These are phyloP conservation scores for Yarrowia sp. DNA, from an alignment of 805 yeast species.

Conservation along the genomic window DNA sequence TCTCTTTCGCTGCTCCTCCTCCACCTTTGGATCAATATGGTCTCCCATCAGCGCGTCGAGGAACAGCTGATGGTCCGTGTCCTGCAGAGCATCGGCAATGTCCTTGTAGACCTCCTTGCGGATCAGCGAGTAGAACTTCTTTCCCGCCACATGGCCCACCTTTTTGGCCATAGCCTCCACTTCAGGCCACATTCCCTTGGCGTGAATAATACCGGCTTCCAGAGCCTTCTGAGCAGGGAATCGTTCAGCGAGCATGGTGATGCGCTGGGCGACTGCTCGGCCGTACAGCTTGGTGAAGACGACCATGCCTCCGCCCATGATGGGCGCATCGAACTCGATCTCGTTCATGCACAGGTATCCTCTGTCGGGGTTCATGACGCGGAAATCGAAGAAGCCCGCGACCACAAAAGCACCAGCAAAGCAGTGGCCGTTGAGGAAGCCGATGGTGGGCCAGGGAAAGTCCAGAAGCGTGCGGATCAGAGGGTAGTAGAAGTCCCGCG, in stretches of 20 bases:
- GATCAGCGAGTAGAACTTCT: neutral
- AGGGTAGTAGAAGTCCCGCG: slow-evolving; percentile 37
- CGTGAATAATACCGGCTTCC: slow-evolving; percentile 37
- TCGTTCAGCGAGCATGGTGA: slow-evolving; percentile 40
- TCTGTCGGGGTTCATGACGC: slow-evolving; percentile 42
- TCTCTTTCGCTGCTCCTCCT: neutral
- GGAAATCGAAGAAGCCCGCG: slow-evolving; percentile 42
- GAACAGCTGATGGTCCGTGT: neutral
- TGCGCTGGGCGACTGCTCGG: slow-evolving; percentile 34
- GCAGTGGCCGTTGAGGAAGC: slow-evolving; percentile 43
- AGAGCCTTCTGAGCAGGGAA: slow-evolving; percentile 37
- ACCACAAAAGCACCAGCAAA: slow-evolving; percentile 45
- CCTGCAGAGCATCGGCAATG: neutral
- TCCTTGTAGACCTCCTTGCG: neutral
- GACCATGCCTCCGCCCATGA: slow-evolving; percentile 40
- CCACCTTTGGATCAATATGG: neutral
- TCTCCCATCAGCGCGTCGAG: neutral
- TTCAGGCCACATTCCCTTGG: slow-evolving; percentile 39
- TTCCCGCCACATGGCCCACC: slow-evolving; percentile 16
- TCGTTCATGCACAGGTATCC: slow-evolving; percentile 44
- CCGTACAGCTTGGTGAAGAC: slow-evolving; percentile 39
- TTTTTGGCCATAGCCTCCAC: slow-evolving; percentile 37
- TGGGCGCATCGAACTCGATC: slow-evolving; percentile 42
- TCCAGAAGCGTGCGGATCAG: slow-evolving; percentile 39
- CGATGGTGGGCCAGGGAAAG: slow-evolving; percentile 44